Base-by-base conservation (phyloP, 2,329 filamentous ascomycete genomes). In the Scolecobasidium constrictum region DNA sequence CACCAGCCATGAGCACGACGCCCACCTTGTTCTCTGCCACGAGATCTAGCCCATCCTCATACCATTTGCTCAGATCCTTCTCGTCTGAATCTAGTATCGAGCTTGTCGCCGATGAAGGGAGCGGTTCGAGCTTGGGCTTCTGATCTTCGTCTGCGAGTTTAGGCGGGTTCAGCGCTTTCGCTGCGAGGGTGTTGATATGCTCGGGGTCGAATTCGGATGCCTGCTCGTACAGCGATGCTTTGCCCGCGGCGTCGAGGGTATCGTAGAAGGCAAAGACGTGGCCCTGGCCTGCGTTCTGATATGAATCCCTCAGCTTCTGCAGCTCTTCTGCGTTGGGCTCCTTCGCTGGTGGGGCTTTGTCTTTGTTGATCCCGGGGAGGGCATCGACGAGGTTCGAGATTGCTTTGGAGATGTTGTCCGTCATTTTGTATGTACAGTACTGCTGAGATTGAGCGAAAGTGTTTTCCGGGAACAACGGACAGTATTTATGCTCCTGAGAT, bases 1-100 rank as follows among this genome's bases (percentile, higher is more conserved):
- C 92, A 59, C 92, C 92, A 46, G 92, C 92, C 85, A 98, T 93
- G 56, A 98, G 76, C 40, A 98, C 86, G 15, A 98, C 92, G 22
- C 78, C 81, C 37, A 84, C 81, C 58, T 80, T 76, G 64, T 81
- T 81, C 51, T 78, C 67, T 5, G 78, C 73, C 49, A 84, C 79
- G 54, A 79, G 61, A 53, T 77, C 69, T 49, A 86, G 61, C 35
- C 81, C 81, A 35, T 68, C 71, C 48, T 83, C 68, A 64, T 94
- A 92, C 88, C 90, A 98, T 62, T 73, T 75, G 52, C 85, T 70
- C 48, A 95, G 74, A 58, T 94, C 81, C 46, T 78, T 75, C 40
- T 79, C 63, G 54, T 83, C 77, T 47, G 88, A 93, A 65, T 96
- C 90, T 60, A 96, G 78, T 54, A 95, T 86, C 46, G 87, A 95